Evolutionary conservation across 192 early-diverging fungal genomes (phyloP).

Genomic region (Entrophospora sp.): DNA sequence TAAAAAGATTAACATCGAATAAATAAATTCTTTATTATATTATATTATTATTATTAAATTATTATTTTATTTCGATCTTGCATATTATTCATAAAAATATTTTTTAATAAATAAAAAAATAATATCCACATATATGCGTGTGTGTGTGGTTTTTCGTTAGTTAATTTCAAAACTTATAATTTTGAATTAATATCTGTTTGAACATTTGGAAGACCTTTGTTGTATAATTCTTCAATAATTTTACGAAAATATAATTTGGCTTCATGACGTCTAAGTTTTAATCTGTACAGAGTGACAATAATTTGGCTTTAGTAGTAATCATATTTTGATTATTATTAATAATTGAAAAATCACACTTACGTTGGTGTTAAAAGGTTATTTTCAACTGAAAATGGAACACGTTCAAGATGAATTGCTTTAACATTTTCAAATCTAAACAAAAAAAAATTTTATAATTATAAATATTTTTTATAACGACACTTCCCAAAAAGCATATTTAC

Average conservation of each 20-base stretch:
- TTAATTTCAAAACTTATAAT: no score
- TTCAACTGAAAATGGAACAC: conserved; percentile 69
- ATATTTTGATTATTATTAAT: neutral
- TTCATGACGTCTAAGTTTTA: conserved; percentile 16
- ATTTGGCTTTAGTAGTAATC: neutral
- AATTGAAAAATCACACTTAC: conserved; percentile 6
- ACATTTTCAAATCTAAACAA: conserved; percentile 77
- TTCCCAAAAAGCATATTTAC: neutral
- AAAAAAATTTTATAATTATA: conserved; percentile 13
- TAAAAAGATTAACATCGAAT: conserved; percentile 20
- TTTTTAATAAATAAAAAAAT: no score
- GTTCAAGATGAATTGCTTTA: conserved; percentile 62
- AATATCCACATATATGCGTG: no score
- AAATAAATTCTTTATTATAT: no score
- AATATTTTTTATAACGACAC: neutral
- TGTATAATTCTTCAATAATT: conserved; percentile 1
- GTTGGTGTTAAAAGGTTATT: conserved; percentile 84
- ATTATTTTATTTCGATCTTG: no score
- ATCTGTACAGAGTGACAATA: conserved; percentile 1
- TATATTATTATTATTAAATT: no score
- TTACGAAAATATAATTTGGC: neutral
- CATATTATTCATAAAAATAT: no score
- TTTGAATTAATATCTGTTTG: no score
- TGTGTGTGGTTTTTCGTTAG: no score
- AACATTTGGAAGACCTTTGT: no score